These are phyloP conservation scores for Arxiozyma heterogenica DNA, from an alignment of 1,139 yeast genomes.

Conservation along the genomic window DNA sequence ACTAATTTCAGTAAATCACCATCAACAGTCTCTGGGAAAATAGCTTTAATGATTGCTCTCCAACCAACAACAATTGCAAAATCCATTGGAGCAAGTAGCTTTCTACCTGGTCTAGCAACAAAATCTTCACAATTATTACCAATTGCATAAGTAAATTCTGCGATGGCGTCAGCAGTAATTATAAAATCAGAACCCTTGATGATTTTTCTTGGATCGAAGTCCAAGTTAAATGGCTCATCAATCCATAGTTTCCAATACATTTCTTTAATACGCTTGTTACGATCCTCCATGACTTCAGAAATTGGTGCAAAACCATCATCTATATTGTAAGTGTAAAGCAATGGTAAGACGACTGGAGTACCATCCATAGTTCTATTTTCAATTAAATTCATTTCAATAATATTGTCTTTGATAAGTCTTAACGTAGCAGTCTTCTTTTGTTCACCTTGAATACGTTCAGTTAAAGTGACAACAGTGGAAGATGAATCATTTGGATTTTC, in stretches of 20 bases:
- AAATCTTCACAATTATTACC: conserved; percentile 97
- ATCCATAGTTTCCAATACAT: conserved; percentile 98
- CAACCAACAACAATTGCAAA: conserved; percentile 97
- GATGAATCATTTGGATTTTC: conserved; percentile 40
- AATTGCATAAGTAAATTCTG: conserved; percentile 93
- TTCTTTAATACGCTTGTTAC: conserved; percentile 87
- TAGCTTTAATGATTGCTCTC: conserved; percentile 95
- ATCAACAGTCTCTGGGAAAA: conserved; percentile 92
- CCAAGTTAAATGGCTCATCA: conserved; percentile 57
- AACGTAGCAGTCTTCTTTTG: conserved; percentile 61
- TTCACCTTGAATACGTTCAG: conserved; percentile 67
- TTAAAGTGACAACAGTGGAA: conserved; percentile 54
- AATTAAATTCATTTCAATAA: conserved; percentile 62
- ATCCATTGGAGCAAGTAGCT: conserved; percentile 94
- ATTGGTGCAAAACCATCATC: conserved; percentile 92
- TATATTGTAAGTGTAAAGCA: conserved; percentile 72
- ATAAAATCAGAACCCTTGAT: conserved; percentile 56
- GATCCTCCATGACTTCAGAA: conserved; percentile 77
- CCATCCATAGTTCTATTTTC: conserved; percentile 84
- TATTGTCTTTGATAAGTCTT: conserved; percentile 37
- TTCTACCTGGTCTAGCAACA: conserved; percentile 78
- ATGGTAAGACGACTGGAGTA: conserved; percentile 62
- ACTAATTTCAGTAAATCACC: conserved; percentile 93
- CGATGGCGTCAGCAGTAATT: conserved; percentile 68
- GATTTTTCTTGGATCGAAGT: conserved; percentile 59